Evolutionary conservation across 116 monocot species (phyloP).

Genomic region (Cymodocea nodosa): DNA sequence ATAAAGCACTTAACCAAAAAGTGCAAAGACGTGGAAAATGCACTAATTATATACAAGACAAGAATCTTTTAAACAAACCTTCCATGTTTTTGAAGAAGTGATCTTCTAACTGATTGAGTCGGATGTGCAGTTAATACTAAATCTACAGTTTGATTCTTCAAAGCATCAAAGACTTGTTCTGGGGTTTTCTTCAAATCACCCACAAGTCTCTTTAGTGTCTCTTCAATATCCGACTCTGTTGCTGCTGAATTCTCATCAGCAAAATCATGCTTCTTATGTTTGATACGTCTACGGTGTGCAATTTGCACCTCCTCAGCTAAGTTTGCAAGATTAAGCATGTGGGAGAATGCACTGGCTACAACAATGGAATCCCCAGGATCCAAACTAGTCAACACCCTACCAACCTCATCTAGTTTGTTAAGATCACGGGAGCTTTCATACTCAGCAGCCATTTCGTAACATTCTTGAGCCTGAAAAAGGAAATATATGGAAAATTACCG

Average conservation of each 20-base stretch:
- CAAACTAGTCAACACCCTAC: constrained; percentile 59
- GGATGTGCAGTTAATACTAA: constrained; percentile 92
- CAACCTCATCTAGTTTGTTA: constrained; percentile 68
- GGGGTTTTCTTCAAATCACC: constrained; percentile 56
- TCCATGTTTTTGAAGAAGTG: constrained; percentile 90
- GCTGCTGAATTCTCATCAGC: constrained; percentile 61
- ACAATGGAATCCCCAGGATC: constrained; percentile 82
- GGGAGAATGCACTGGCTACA: constrained; percentile 75
- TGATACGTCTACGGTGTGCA: constrained; percentile 59
- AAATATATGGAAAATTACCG: background rate
- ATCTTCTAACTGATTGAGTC: constrained; percentile 86
- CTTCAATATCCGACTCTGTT: constrained; percentile 85
- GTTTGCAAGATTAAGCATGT: constrained; percentile 95
- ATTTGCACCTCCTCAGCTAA: constrained; percentile 98
- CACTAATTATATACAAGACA: background rate
- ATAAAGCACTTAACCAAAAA: background rate
- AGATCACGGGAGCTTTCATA: constrained; percentile 62
- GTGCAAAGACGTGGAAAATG: background rate
- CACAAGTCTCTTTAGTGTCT: constrained; percentile 81
- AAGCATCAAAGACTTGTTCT: constrained; percentile 76
- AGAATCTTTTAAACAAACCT: constrained; percentile 31
- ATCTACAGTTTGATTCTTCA: constrained; percentile 92
- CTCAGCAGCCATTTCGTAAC: constrained; percentile 78
- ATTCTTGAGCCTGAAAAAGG: constrained; percentile 71
- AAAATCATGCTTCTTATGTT: constrained; percentile 69